phyloP scores from a whole-genome alignment of 768 basidiomycete genomes.

The Hortiboletus campestris region DNA sequence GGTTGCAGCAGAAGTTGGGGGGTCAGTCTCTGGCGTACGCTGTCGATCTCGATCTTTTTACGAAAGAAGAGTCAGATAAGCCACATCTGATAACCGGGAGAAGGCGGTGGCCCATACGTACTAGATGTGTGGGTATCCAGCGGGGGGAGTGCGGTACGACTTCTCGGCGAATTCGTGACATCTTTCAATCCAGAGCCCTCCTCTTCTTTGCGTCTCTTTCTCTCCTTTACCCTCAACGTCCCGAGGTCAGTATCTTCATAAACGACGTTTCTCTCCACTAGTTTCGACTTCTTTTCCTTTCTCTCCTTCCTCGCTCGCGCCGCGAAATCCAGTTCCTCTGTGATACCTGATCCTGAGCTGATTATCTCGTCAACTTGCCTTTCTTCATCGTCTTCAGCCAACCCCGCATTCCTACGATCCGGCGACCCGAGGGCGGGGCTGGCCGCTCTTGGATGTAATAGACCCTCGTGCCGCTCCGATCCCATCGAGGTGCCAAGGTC shows the following conservation, averaged over 20 bases:
- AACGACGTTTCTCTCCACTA: constrained; percentile 17
- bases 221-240: constrained; percentile 36
- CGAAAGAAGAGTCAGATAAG: constrained; percentile 16
- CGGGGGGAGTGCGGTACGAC: constrained; percentile 34
- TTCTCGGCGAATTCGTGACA: constrained; percentile 56
- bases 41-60: constrained; percentile 37
- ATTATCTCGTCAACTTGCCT: constrained; percentile 35
- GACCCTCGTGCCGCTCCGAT: constrained; percentile 29
- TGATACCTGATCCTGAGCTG: constrained; percentile 7
- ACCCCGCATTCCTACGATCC: constrained; percentile 49
- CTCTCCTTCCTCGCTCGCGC: constrained; percentile 45
- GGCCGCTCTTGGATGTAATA: constrained; percentile 51
- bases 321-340: constrained; percentile 18
- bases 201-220: constrained; percentile 37
- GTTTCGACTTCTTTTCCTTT: constrained; percentile 29
- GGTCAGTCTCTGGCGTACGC: constrained; percentile 36
- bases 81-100: neutral
- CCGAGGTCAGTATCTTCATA: constrained; percentile 26
- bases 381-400: constrained; percentile 59
- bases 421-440: constrained; percentile 73
- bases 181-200: constrained; percentile 51
- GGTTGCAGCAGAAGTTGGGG: constrained; percentile 36
- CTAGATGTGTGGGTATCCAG: constrained; percentile 38
- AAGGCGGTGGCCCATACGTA: constrained; percentile 19
- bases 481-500: constrained; percentile 28